A percentile compares a stretch with the other conserved stretches of the same genome.
phyloP scores from a whole-genome alignment of 2,329 filamentous ascomycete genomes.

The Plenodomus lindquistii region DNA sequence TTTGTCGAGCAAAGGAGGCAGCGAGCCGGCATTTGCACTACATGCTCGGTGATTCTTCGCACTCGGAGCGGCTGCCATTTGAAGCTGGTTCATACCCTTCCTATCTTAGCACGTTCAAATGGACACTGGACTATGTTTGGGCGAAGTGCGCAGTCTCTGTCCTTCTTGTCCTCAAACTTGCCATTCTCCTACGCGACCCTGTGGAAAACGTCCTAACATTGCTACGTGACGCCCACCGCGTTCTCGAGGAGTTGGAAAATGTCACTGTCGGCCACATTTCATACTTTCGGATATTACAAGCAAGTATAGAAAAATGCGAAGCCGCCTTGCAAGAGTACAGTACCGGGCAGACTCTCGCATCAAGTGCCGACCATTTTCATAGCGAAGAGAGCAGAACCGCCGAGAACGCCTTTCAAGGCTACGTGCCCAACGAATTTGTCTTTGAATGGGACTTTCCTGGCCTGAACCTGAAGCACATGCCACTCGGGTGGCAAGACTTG shows the following conservation, averaged over 20 bases:
- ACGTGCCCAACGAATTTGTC: conserved; percentile 59
- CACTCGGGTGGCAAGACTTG: conserved; percentile 53
- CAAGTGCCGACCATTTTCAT: conserved; percentile 1
- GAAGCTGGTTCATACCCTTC: conserved; percentile 10
- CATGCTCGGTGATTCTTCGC: conserved; percentile 41
- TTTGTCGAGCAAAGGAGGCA: conserved; percentile 56
- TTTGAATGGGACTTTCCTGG: conserved; percentile 64
- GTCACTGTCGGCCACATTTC: conserved; percentile 50
- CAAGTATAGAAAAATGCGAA: conserved; percentile 57
- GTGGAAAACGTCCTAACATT: conserved; percentile 47
- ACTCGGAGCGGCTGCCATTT: conserved; percentile 13
- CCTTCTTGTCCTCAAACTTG: conserved; percentile 57
- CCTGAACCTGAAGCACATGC: conserved; percentile 56
- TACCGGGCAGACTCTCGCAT: conserved; percentile 13
- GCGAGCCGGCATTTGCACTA: conserved; percentile 56
- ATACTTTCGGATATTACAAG: conserved; percentile 54
- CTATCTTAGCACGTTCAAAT: conserved; percentile 57
- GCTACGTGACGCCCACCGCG: conserved; percentile 49
- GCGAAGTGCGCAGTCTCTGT: conserved; percentile 63
- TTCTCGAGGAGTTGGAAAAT: conserved; percentile 50
- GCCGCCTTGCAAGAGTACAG: conserved; percentile 48
- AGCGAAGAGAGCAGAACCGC: conserved; percentile 27
- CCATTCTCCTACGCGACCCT: conserved; percentile 53
- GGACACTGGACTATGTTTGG: conserved; percentile 63
- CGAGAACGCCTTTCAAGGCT: conserved; percentile 56